These are phyloP conservation scores for Rugosomyces carneus DNA, from an alignment of 1,284 basidiomycete genomes.

Conservation along the genomic window DNA sequence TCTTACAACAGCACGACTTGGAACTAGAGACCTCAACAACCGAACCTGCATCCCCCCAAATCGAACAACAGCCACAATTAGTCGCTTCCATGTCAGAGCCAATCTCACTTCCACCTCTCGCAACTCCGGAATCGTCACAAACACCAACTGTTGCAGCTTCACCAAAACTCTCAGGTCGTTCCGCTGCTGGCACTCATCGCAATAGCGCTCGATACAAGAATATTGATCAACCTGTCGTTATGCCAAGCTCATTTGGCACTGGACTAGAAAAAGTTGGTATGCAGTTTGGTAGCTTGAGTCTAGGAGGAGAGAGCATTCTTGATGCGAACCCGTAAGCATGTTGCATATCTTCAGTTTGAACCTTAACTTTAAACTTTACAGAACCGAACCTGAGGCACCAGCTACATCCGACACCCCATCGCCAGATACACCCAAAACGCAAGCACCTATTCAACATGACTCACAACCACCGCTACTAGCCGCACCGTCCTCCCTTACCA, in stretches of 20 bases:
- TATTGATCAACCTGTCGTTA: conserved; percentile 68
- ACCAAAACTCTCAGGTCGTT: conserved; percentile 36
- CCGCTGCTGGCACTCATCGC: conserved; percentile 46
- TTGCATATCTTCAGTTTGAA: conserved; percentile 8
- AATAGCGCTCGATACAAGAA: conserved; percentile 57
- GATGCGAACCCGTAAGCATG: conserved; percentile 42
- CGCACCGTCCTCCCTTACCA: conserved; percentile 33
- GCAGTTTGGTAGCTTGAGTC: conserved; percentile 76
- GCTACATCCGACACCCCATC: conserved; percentile 17
- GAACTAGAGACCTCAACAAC: conserved; percentile 30
- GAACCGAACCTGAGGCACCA: conserved; percentile 27
- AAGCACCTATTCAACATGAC: conserved; percentile 21
- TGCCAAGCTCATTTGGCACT: conserved; percentile 60
- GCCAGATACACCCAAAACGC: conserved; percentile 19
- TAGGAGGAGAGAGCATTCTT: conserved; percentile 55
- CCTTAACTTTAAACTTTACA: conserved; percentile 4
- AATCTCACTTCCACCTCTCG: conserved; percentile 21
- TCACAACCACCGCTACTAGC: conserved; percentile 35
- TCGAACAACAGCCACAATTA: conserved; percentile 14
- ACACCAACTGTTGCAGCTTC: conserved; percentile 34
- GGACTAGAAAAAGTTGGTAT: conserved; percentile 70
- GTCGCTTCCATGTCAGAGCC: conserved; percentile 23
- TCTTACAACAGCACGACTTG: conserved; percentile 21
- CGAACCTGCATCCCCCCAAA: conserved; percentile 23
- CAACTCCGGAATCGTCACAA: conserved; percentile 20